Evolutionary conservation across 2,329 filamentous ascomycete genomes (phyloP).

Genomic region (Talaromyces sp.): DNA sequence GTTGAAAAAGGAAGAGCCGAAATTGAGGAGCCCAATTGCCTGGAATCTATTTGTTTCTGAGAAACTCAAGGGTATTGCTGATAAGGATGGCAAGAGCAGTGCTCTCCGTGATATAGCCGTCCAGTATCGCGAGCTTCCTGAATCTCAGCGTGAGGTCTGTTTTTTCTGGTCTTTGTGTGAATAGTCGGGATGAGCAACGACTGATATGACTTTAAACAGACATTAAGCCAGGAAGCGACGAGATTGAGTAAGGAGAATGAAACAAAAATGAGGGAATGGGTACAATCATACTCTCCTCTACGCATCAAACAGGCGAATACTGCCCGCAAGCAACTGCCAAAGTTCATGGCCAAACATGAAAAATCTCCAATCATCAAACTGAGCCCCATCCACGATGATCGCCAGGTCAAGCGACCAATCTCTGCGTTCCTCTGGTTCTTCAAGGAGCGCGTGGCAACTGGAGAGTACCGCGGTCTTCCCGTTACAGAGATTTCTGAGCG

Average conservation of each 20-base stretch:
- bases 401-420: conserved; percentile 45
- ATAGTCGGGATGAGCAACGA: too few relatives aligned
- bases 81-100: conserved; percentile 17
- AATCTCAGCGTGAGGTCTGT: conserved; percentile 21
- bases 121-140: conserved; percentile 19
- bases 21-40: conserved; percentile 34
- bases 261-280: conserved; percentile 51
- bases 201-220: not conserved
- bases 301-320: conserved; percentile 58
- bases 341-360: conserved; percentile 22
- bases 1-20: conserved; percentile 23
- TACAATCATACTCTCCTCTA: conserved; percentile 52
- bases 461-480: conserved; percentile 50
- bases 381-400: conserved; percentile 50
- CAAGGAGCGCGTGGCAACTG: conserved; percentile 43
- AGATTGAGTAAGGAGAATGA: conserved; percentile 45
- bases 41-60: conserved; percentile 26
- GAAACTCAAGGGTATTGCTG: conserved; percentile 20
- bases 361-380: conserved; percentile 17
- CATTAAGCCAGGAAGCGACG: conserved; percentile 55
- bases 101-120: conserved; percentile 22
- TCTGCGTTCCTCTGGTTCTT: conserved; percentile 45
- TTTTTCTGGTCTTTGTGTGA: not conserved
- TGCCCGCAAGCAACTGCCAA: conserved; percentile 47
- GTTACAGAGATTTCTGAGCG: conserved; percentile 32